These are phyloP conservation scores for Linum tenue DNA, from an alignment of 345 rosid species.

Conservation along the genomic window DNA sequence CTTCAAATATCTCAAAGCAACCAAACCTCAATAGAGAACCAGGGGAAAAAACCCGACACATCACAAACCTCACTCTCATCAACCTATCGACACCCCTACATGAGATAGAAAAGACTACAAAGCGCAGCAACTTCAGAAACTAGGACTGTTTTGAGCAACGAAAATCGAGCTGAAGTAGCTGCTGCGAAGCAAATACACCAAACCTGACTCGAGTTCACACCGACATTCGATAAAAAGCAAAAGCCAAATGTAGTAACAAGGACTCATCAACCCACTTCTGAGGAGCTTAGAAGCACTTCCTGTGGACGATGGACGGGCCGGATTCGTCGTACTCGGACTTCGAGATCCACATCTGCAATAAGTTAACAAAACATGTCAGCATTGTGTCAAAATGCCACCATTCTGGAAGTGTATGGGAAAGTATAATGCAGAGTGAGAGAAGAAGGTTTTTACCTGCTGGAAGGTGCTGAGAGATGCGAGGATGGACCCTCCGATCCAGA, in stretches of 20 bases:
- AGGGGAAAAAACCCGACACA: constrained; percentile 12
- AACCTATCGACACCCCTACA: constrained; percentile 17
- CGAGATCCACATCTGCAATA: neutral
- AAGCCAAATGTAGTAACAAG: constrained; percentile 27
- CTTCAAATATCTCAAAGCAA: constrained; percentile 22
- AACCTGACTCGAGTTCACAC: constrained; percentile 30
- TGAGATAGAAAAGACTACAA: constrained; percentile 1
- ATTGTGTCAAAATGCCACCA: neutral
- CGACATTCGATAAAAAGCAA: constrained; percentile 30
- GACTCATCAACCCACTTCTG: constrained; percentile 35
- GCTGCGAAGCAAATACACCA: constrained; percentile 7
- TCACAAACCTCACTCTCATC: constrained; percentile 41
- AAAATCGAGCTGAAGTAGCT: neutral
- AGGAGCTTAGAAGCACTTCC: constrained; percentile 4
- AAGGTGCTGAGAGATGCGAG: constrained; percentile 6
- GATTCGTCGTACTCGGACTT: constrained; percentile 2
- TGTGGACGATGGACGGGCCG: constrained; percentile 4
- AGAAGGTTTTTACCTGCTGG: constrained; percentile 2
- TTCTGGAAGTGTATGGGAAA: too few species aligned
- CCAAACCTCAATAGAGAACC: constrained; percentile 1
- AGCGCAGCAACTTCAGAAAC: constrained; percentile 10
- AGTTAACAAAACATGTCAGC: neutral
- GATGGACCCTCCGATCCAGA: constrained; percentile 7
- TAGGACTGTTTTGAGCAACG: too few species aligned
- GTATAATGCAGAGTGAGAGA: too few species aligned